phyloP scores from a whole-genome alignment of 768 basidiomycete genomes.

The Podaxis carcinomalis region DNA sequence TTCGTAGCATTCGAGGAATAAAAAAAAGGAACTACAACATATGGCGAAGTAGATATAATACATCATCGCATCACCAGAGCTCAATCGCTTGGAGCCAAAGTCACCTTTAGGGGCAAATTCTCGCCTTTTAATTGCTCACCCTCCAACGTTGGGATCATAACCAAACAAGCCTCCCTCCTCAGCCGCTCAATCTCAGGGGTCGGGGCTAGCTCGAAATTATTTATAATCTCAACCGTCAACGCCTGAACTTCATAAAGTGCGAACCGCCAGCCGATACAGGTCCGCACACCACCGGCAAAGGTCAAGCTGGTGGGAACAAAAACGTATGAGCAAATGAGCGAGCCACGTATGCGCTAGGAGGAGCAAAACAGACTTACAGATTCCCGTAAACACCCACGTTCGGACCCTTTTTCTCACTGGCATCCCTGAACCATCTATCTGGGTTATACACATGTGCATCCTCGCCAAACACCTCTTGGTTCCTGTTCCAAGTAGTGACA shows the following conservation, averaged over 20 bases:
- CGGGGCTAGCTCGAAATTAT: slow-evolving; percentile 51
- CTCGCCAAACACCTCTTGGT: slow-evolving; percentile 40
- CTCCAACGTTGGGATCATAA: slow-evolving; percentile 44
- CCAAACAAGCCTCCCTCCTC: slow-evolving; percentile 40
- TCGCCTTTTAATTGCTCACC: slow-evolving; percentile 41
- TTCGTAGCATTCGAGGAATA: neutral
- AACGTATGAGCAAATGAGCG: neutral
- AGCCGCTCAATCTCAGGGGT: slow-evolving; percentile 36
- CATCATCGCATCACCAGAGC: neutral
- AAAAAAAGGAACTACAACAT: neutral
- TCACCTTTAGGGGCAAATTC: slow-evolving; percentile 38
- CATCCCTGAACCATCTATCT: slow-evolving; percentile 40
- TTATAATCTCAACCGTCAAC: slow-evolving; percentile 53
- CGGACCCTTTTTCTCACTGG: slow-evolving; percentile 35
- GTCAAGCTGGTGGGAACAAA: slow-evolving; percentile 28
- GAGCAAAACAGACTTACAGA: slow-evolving; percentile 27
- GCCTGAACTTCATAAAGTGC: slow-evolving; percentile 53
- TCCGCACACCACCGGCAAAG: slow-evolving; percentile 42
- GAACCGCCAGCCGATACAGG: slow-evolving; percentile 49
- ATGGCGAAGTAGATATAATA: neutral
- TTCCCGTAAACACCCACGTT: slow-evolving; percentile 46
- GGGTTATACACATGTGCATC: slow-evolving; percentile 45
- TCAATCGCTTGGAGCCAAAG: slow-evolving; percentile 32
- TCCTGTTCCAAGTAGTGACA: slow-evolving; percentile 19
- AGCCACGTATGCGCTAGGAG: neutral